A percentile compares a stretch with the other conserved stretches of the same genome.
Evolutionary conservation across 2,329 filamentous ascomycete species (phyloP).

Genomic region (Phyllosticta citriasiana): DNA sequence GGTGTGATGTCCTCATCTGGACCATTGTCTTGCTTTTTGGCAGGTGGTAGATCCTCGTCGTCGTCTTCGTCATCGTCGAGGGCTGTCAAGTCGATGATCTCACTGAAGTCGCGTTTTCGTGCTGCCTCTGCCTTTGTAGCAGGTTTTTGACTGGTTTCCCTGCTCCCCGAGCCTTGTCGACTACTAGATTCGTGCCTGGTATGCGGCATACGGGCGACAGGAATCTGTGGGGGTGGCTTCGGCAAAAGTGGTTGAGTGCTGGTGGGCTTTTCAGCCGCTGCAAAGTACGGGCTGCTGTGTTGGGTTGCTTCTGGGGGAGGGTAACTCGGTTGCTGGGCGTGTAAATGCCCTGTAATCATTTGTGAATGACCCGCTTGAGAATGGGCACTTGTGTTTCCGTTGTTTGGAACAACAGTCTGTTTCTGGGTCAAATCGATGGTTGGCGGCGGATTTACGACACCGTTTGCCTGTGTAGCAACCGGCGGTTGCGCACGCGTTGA

Average conservation of each 20-base stretch:
- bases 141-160: conserved; percentile 17
- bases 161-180: conserved; percentile 1
- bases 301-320: not conserved
- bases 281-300: conserved; percentile 10
- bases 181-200: conserved; percentile 19
- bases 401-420: not conserved
- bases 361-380: not conserved
- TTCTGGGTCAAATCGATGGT: not conserved
- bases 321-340: not conserved
- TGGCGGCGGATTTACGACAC: not conserved
- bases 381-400: not conserved
- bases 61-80: conserved; percentile 37
- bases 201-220: conserved; percentile 25
- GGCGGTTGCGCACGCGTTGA: not conserved
- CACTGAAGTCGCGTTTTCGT: conserved; percentile 44
- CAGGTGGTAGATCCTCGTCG: conserved; percentile 24
- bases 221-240: conserved; percentile 15
- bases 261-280: not conserved
- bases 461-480: not conserved
- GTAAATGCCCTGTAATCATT: not conserved
- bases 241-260: not conserved
- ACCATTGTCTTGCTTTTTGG: conserved; percentile 18
- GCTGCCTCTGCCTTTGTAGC: conserved; percentile 45
- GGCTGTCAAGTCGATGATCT: conserved; percentile 43
- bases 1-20: not conserved